Conservation (phyloP, 2,329 filamentous ascomycete species). For the Dissoconium aciculare region DNA sequence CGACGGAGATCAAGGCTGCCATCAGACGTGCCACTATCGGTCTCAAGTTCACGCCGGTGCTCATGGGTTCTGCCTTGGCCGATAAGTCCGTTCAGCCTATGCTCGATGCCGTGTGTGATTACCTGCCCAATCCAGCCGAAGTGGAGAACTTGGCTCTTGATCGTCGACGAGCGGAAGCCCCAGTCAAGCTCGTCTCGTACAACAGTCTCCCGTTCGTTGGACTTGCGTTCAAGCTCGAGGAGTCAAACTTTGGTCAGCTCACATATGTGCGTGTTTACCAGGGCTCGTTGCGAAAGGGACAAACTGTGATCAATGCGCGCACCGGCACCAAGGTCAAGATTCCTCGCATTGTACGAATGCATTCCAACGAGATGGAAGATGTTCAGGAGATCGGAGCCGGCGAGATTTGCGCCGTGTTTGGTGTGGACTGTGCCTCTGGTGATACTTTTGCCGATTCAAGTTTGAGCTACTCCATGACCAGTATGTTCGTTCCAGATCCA, state of each 20-base stretch:
- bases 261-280: slow-evolving; percentile 99
- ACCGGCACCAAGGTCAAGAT: slow-evolving; percentile 94
- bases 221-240: slow-evolving; percentile 95
- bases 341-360: slow-evolving; percentile 95
- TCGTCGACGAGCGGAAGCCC: slow-evolving; percentile 58
- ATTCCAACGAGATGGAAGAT: slow-evolving; percentile 99
- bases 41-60: slow-evolving; percentile 80
- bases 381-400: slow-evolving; percentile 82
- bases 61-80: slow-evolving; percentile 91
- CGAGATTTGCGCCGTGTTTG: slow-evolving; percentile 97
- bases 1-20: slow-evolving; percentile 75
- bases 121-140: slow-evolving; percentile 80
- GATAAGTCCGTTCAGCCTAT: slow-evolving; percentile 94
- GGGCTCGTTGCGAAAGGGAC: slow-evolving; percentile 73
- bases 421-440: slow-evolving; percentile 91
- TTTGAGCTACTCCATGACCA: slow-evolving; percentile 87
- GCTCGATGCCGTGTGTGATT: slow-evolving; percentile 92
- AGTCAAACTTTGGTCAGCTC: slow-evolving; percentile 95
- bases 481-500: slow-evolving; percentile 94
- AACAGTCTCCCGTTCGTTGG: slow-evolving; percentile 89
- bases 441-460: slow-evolving; percentile 95
- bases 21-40: slow-evolving; percentile 81
- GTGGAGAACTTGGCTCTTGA: slow-evolving; percentile 84
- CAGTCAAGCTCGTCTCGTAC: slow-evolving; percentile 81
- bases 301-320: slow-evolving; percentile 83